Evolutionary conservation across 768 basidiomycete species (phyloP).

Genomic region (Inosperma sp.): DNA sequence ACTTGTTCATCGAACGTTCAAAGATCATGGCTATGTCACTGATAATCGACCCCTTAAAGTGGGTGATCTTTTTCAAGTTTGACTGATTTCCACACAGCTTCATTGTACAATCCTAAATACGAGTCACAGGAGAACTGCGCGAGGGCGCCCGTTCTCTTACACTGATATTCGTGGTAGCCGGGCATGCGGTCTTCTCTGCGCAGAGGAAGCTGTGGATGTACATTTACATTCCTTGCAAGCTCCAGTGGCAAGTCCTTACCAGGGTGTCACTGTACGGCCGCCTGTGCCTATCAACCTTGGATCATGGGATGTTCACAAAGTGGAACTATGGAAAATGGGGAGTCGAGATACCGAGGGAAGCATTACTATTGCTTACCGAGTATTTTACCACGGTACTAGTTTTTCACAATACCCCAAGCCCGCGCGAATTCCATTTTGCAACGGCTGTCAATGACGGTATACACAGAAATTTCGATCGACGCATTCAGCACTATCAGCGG

Average conservation of each 20-base stretch:
- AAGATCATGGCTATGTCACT: conserved; percentile 36
- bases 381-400: no score
- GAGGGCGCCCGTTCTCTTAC: conserved; percentile 34
- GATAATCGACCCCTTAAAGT: conserved; percentile 50
- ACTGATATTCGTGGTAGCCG: conserved; percentile 24
- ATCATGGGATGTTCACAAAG: conserved; percentile 45
- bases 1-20: conserved; percentile 38
- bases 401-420: no score
- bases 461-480: no score
- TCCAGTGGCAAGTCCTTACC: not conserved
- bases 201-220: not conserved
- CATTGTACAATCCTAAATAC: conserved; percentile 51
- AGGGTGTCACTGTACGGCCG: conserved; percentile 3
- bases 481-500: no score
- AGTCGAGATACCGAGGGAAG: conserved; percentile 58
- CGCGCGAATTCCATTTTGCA: no score
- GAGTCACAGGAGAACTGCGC: conserved; percentile 35
- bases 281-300: conserved; percentile 45
- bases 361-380: no score
- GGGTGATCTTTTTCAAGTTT: not conserved
- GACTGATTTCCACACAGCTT: conserved; percentile 25
- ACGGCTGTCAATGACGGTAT: no score
- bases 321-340: conserved; percentile 70
- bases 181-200: not conserved
- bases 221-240: not conserved